These are phyloP conservation scores for Trichoderma reesei DNA, from an alignment of 495 filamentous ascomycete genomes.

Conservation along the genomic window DNA sequence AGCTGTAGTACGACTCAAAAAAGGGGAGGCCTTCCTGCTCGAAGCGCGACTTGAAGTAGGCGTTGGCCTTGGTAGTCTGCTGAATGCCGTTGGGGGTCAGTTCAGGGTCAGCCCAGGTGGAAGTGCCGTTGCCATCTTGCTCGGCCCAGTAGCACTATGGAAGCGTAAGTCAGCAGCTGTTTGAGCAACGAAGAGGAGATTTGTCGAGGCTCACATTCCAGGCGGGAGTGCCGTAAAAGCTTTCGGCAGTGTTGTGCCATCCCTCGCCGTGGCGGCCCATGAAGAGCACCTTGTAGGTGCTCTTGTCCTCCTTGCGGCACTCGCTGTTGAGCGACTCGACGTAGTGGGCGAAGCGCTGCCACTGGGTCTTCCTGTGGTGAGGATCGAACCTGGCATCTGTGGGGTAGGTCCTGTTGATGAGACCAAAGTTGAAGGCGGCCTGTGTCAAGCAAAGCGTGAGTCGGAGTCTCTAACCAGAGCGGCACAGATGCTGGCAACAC, in stretches of 20 bases:
- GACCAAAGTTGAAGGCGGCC: slow-evolving; percentile 16
- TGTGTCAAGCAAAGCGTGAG: neutral
- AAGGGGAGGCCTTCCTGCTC: slow-evolving; percentile 45
- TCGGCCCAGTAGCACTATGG: slow-evolving; percentile 52
- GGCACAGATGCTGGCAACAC: neutral
- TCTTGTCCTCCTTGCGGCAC: neutral
- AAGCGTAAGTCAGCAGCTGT: neutral
- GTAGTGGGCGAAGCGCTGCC: slow-evolving; percentile 25
- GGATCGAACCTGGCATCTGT: slow-evolving; percentile 21
- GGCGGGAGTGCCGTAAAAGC: slow-evolving; percentile 21
- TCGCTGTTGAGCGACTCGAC: slow-evolving; percentile 19
- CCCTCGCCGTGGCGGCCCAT: slow-evolving; percentile 28
- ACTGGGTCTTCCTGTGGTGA: slow-evolving; percentile 16
- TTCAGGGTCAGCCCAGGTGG: slow-evolving; percentile 59
- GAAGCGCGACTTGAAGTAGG: slow-evolving; percentile 53
- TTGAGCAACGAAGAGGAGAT: neutral
- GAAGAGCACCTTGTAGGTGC: slow-evolving; percentile 26
- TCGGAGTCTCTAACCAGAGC: neutral
- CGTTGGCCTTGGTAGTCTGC: slow-evolving; percentile 53
- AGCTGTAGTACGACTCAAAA: slow-evolving; percentile 57
- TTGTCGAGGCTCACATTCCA: slow-evolving; percentile 24
- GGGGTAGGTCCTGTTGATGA: slow-evolving; percentile 21
- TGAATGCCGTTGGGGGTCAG: slow-evolving; percentile 49
- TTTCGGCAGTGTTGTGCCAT: slow-evolving; percentile 29
- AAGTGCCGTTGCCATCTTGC: slow-evolving; percentile 55